Base-by-base conservation (phyloP, 2,329 filamentous ascomycete species). In the Aureobasidium sp. region DNA sequence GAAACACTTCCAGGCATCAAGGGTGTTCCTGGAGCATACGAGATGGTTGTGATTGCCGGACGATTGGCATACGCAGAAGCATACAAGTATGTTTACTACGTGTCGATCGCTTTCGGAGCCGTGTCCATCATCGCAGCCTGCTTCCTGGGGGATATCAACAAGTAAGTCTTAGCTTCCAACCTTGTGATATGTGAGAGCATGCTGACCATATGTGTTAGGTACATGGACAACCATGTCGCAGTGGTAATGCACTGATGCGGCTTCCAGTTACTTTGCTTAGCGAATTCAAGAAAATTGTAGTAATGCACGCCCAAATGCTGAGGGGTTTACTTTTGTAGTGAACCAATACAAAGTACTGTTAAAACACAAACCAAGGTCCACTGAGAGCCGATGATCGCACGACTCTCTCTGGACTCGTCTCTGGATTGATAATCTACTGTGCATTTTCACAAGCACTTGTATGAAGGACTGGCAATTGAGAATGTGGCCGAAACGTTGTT, bases 1-100 rank as follows among this genome's bases (percentile, higher is more conserved):
- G 68, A 76, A 27, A 42, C 72, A 5, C 73, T 84, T 8, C 80
- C 82, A 0, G 81, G 82, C 1, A 80, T 86, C 31, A 76, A 74
- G 3, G 78, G 78, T 2, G 80, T 81, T 48, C 74, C 80, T 19
- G 76, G 74, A 1, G 76, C 77, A 9, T 83, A 79, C 67, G 70
- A 79, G 61, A 77, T 74, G 62, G 76, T 87, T n/a, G 77, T 87
- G 0, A 66, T 68, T 2, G 82, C 82, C 0, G 82, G 84, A 0
- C 80, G 83, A 66, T 68, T 81, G 57, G 82, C 83, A 0, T 87
- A 79, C 70, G 78, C 83, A 0, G 75, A 81, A 53, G 80, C 79
- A 11, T 88, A 87, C 65, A 79, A 80, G 50, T 85, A 77, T 68
- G 83, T 85, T 3, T 88, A 86, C 68, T 82, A 83, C 70, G 77